These are phyloP conservation scores for Magnusiomyces paraingens DNA, from an alignment of 1,139 yeast species.

Conservation along the genomic window DNA sequence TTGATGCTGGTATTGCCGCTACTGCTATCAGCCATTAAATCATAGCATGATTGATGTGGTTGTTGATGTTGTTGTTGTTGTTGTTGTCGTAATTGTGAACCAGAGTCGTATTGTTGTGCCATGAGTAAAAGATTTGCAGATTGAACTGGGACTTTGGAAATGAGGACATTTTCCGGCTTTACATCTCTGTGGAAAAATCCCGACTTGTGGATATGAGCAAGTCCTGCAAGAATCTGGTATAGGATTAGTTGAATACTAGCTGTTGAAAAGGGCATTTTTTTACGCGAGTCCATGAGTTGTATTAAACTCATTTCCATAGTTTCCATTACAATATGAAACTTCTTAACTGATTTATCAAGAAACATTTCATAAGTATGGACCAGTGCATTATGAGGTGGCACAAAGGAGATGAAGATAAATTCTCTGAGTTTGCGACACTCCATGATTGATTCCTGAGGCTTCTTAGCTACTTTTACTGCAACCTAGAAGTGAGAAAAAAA, in stretches of 20 bases:
- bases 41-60: too few species aligned
- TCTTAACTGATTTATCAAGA: slow-evolving; percentile 51
- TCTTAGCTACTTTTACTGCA: slow-evolving; percentile 79
- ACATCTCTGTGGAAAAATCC: slow-evolving; percentile 84
- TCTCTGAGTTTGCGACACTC: slow-evolving; percentile 70
- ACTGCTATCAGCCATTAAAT: too few species aligned
- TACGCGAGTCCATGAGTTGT: slow-evolving; percentile 44
- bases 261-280: slow-evolving; percentile 45
- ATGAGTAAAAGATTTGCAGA: slow-evolving; percentile 5
- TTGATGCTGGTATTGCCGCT: too few species aligned
- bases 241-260: slow-evolving; percentile 59
- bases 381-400: slow-evolving; percentile 66
- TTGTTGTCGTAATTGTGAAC: slow-evolving; percentile 40
- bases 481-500: slow-evolving; percentile 36
- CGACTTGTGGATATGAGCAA: slow-evolving; percentile 71
- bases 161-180: slow-evolving; percentile 85
- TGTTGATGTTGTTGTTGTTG: too few species aligned
- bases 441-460: slow-evolving; percentile 41
- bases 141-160: slow-evolving; percentile 33
- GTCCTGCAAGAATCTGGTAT: slow-evolving; percentile 62
- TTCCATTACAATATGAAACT: slow-evolving; percentile 83
- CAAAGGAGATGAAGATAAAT: slow-evolving; percentile 58
- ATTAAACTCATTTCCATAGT: slow-evolving; percentile 74
- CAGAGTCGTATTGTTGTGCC: neutral
- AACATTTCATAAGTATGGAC: slow-evolving; percentile 75